Base-by-base conservation (phyloP, 192 early-diverging fungal genomes). In the Obelidium mucronatum region DNA sequence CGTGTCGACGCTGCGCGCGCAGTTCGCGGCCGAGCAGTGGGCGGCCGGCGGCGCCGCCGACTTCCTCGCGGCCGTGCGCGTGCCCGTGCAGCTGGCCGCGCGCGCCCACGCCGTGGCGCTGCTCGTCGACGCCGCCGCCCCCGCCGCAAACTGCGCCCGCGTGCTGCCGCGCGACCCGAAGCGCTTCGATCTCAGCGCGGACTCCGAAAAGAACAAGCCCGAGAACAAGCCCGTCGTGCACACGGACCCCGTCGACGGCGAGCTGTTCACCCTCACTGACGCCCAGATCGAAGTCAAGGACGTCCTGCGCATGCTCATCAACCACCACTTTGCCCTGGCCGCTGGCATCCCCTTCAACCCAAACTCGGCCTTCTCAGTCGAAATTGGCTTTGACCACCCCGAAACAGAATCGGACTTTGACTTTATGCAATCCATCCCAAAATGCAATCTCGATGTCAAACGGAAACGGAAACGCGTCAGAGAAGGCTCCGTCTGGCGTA, bases 381-480 rank as follows among this genome's bases (percentile, higher is more conserved):
- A 79, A 6, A 73, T 91, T 2, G 79, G 83, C 0, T 80, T 89
- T 17, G 80, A 82, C 11, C 91, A 93, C 61, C 72, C 69, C 0
- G 84, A 84, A 35, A 86, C 90, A 0, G 80, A 79, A 24, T 76
- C 78, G 3, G 92, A 92, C 40, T 92, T 89, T 70, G 74, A 84
- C 28, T 92, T 91, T 55, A 80, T 93, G 56, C 85, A 86, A 19
- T 78, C 64, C 17, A 82, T 90, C 53, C 81, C 85, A 19, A 83
- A 88, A 11, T 86, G 89, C 11, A 79, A 83, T 2, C 64, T 93
- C 34, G 78, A 83, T 11, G 79, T 92, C 51, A 83, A 86, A 56
- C 84, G 78, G 39, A 78, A 82, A 31, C 69, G 89, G 2, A 89
- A 75, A 88, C 88, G 81, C 15, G 75, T 35, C 3, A 24, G 42